A percentile compares a stretch with the other conserved stretches of the same genome.
These are phyloP conservation scores for Rhododendron ovatum DNA, from an alignment of 148 eudicot genomes.

Conservation along the genomic window DNA sequence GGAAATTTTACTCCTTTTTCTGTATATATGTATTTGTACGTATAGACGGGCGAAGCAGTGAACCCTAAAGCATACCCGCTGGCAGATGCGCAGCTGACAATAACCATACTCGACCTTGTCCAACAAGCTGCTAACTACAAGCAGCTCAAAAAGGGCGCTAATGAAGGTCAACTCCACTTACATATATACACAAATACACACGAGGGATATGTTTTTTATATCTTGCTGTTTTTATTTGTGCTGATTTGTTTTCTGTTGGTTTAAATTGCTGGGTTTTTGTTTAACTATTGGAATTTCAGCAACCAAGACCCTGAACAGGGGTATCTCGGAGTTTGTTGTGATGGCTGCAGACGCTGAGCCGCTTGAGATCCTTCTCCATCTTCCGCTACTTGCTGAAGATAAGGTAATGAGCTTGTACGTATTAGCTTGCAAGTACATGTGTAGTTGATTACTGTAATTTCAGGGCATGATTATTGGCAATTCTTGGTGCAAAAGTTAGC, in stretches of 20 bases:
- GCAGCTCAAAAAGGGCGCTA: constrained; percentile 69
- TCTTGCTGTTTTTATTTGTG: neutral
- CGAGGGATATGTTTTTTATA: too few species aligned
- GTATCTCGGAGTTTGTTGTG: constrained; percentile 75
- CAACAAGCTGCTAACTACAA: constrained; percentile 76
- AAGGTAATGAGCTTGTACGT: constrained; percentile 36
- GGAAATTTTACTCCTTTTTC: neutral
- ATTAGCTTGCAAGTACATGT: neutral
- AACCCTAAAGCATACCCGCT: constrained; percentile 80
- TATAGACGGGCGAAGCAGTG: constrained; percentile 53
- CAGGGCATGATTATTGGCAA: neutral
- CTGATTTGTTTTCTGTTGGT: neutral
- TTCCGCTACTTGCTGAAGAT: constrained; percentile 76
- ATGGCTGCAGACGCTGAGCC: constrained; percentile 92
- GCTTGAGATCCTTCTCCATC: constrained; percentile 79
- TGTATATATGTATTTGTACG: neutral
- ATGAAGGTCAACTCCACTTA: constrained; percentile 22
- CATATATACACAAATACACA: neutral
- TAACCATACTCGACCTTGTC: constrained; percentile 65
- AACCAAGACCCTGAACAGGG: constrained; percentile 77
- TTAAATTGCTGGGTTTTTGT: neutral
- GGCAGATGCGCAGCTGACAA: constrained; percentile 67
- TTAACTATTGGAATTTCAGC: constrained; percentile 34
- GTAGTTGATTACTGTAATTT: neutral
- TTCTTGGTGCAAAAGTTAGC: neutral